A percentile compares a stretch with the other conserved stretches of the same genome.
These are phyloP conservation scores for Auxenochlorella pyrenoidosa DNA, from an alignment of 139 green algal species.

Conservation along the genomic window DNA sequence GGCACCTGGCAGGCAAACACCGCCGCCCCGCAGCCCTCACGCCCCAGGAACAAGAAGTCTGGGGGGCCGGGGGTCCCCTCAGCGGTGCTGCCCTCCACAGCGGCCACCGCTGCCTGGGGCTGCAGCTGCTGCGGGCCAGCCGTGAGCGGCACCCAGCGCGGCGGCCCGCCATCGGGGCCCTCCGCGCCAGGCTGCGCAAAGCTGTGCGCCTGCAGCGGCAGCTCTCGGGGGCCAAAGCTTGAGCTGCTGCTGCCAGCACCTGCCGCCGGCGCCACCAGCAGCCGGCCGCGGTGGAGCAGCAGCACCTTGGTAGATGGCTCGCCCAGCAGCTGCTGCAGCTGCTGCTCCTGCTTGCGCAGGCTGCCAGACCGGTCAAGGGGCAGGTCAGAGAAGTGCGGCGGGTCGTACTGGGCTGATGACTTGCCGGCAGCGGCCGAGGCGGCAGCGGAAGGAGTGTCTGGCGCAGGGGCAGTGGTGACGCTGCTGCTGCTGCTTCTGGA, in stretches of 20 bases:
- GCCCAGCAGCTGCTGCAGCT: slow-evolving; percentile 32
- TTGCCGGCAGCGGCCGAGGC: not conserved
- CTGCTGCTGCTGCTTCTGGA: not conserved
- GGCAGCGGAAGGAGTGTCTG: not conserved
- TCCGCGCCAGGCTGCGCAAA: not conserved
- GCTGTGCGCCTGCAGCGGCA: not conserved
- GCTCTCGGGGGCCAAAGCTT: not conserved
- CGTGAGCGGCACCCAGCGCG: not conserved
- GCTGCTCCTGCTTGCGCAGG: slow-evolving; percentile 32
- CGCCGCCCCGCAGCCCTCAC: not conserved
- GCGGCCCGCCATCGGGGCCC: slow-evolving; percentile 6
- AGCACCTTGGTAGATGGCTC: slow-evolving; percentile 10
- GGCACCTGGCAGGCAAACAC: slow-evolving; percentile 47
- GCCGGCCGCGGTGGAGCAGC: slow-evolving; percentile 5
- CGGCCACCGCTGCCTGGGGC: not conserved
- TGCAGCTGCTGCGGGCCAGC: not conserved
- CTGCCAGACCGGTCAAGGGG: slow-evolving; percentile 51
- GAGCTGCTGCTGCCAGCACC: not conserved
- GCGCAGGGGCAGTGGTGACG: not conserved
- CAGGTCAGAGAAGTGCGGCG: slow-evolving; percentile 57
- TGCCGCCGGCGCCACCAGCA: slow-evolving; percentile 23
- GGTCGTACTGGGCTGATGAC: not conserved
- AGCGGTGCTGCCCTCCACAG: not conserved
- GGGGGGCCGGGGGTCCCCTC: not conserved
- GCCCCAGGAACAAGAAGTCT: slow-evolving; percentile 35